Percentiles rank a stretch among this genome's conserved stretches.
Evolutionary conservation across 208 protist genomes (phyloP).

Genomic region (Leptomonas seymouri): DNA sequence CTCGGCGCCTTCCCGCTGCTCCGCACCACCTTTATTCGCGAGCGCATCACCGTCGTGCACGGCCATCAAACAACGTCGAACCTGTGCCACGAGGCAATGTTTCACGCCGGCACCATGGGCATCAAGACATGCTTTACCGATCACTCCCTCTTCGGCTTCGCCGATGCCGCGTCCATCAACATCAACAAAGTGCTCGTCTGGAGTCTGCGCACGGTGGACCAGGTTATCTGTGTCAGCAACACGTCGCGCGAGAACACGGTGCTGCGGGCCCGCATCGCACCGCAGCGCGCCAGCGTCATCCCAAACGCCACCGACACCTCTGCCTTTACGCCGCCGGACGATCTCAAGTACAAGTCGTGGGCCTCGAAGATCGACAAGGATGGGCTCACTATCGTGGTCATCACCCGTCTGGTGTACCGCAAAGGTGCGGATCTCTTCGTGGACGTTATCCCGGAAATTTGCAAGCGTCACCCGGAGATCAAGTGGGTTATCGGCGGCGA

Average conservation of each 20-base stretch:
- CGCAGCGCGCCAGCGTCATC: slow-evolving; percentile 96
- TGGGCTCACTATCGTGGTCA: slow-evolving; percentile 94
- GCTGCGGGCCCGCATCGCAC: slow-evolving; percentile 92
- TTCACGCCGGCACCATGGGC: slow-evolving; percentile 96
- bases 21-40: slow-evolving; percentile 95
- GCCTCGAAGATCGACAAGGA: slow-evolving; percentile 83
- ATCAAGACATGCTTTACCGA: slow-evolving; percentile 97
- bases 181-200: slow-evolving; percentile 98
- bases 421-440: slow-evolving; percentile 97
- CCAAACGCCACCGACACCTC: slow-evolving; percentile 97
- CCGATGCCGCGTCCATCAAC: slow-evolving; percentile 93
- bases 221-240: slow-evolving; percentile 99
- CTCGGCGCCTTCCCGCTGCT: slow-evolving; percentile 88
- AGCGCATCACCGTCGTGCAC: slow-evolving; percentile 97
- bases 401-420: slow-evolving; percentile 97
- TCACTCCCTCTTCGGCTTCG: slow-evolving; percentile 99
- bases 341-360: slow-evolving; percentile 93
- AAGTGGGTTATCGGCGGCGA: slow-evolving; percentile 98
- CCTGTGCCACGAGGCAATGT: slow-evolving; percentile 95
- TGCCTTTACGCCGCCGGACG: slow-evolving; percentile 84
- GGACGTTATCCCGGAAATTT: slow-evolving; percentile 97
- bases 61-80: slow-evolving; percentile 97
- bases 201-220: slow-evolving; percentile 93
- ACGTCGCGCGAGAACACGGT: slow-evolving; percentile 98
- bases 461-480: slow-evolving; percentile 90